Base-by-base conservation (phyloP, 2,329 filamentous ascomycete species). In the Penicillium sp. region DNA sequence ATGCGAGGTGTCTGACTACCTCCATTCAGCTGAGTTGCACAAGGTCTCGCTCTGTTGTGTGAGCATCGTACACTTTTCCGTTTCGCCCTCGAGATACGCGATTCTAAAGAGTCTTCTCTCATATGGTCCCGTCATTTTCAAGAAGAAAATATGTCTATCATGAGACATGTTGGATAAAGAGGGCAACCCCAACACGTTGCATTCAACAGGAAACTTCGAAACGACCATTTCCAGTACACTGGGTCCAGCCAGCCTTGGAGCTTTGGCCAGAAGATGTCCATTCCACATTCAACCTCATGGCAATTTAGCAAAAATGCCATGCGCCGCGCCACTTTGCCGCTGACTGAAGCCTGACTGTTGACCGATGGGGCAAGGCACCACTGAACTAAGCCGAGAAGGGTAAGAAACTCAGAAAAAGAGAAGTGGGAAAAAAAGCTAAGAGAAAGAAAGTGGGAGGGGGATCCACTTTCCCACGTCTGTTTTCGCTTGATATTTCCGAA, bases 241-340 rank as follows among this genome's bases (percentile, higher is more conserved):
- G 19, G 7, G 23, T 38, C 35, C 23, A 19, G 30, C 19, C 19
- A 30, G 11, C 19, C 26, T 26, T 46, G 60, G 58, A 74, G 71
- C 71, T 74, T 70, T 72, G 71, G 64, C 71, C 71, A 72, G 64
- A 65, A 56, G 66, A 68, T 71, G 69, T 65, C 61, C 53, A 49
- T 56, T 50, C 31, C 31, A 4, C 31, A 5, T 50, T 38, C 31
- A 17, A 17, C 41, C 15, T 21, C 29, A 29, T 56, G 45, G 44
- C 26, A 35, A 35, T 19, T n/a, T 51, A 23, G 19, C 19, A 23
- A 46, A 26, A 15, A 11, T 41, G 35, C 35, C 35, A 41, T 41
- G 35, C 35, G 35, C 35, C 44, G 7, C 19, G 44, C 44, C 19
- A 23, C 44, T 46, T 46, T 45, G 44, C 44, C 21, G 46, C 46